A percentile compares a stretch with the other conserved stretches of the same genome.
These are phyloP conservation scores for Phlyctochytrium bullatum DNA, from an alignment of 192 early-diverging fungal genomes.

Conservation along the genomic window DNA sequence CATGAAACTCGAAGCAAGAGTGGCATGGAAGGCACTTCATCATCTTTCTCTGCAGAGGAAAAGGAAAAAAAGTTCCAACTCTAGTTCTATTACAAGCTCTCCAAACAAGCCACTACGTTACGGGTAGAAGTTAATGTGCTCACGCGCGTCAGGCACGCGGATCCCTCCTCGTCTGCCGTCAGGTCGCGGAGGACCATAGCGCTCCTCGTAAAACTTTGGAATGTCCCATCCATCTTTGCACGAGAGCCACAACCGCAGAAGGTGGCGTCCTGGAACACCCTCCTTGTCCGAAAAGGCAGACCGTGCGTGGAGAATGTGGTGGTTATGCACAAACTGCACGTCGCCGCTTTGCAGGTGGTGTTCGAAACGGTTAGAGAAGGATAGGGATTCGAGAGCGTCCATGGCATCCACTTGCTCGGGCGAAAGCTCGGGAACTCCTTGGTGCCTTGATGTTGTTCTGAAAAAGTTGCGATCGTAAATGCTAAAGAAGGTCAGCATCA, in stretches of 20 bases:
- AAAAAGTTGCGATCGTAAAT: constrained; percentile 42
- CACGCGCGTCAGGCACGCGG: no score
- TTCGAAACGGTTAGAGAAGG: constrained; percentile 26
- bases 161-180: constrained; percentile 2
- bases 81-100: no score
- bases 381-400: constrained; percentile 33
- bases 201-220: not conserved
- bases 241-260: not conserved
- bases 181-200: not conserved
- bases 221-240: not conserved
- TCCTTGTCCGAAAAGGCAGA: constrained; percentile 9
- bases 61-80: no score
- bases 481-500: constrained; percentile 3
- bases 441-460: constrained; percentile 33
- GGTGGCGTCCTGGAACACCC: not conserved
- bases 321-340: constrained; percentile 36
- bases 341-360: constrained; percentile 34
- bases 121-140: no score
- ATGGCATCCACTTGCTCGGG: constrained; percentile 37
- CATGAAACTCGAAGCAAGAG: no score
- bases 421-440: constrained; percentile 20
- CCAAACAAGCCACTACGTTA: no score
- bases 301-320: constrained; percentile 38
- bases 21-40: no score
- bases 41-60: no score